A percentile compares a stretch with the other conserved stretches of the same genome.
Evolutionary conservation across 2,329 filamentous ascomycete species (phyloP).

Genomic region (Alternaria alternata): DNA sequence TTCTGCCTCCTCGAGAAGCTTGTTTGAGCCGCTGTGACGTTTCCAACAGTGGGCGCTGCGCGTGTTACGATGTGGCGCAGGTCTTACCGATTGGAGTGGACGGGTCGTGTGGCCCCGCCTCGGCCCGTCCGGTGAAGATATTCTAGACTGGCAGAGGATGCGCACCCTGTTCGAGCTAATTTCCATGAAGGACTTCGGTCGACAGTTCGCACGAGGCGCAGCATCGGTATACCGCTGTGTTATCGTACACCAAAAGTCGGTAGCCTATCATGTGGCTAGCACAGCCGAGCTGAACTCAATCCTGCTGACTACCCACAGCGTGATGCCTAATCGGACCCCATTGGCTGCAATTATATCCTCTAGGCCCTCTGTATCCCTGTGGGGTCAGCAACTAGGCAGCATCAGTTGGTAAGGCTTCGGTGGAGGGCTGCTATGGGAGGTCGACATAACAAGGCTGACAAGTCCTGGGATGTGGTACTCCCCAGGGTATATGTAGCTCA

Average conservation of each 20-base stretch:
- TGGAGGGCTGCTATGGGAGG: not conserved
- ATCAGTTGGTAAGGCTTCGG: conserved; percentile 1
- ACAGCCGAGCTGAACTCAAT: conserved; percentile 18
- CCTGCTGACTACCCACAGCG: not conserved
- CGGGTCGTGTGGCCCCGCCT: not conserved
- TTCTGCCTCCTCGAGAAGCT: not conserved
- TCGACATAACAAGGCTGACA: conserved; percentile 5
- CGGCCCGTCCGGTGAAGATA: not conserved
- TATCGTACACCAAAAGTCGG: not conserved
- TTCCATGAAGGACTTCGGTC: not conserved
- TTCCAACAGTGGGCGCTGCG: not conserved
- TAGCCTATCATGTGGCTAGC: conserved; percentile 2
- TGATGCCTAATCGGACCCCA: not conserved
- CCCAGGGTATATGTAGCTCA: conserved; percentile 1
- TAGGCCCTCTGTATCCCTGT: not conserved
- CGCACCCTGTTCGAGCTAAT: not conserved
- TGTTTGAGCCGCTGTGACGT: not conserved
- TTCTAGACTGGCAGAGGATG: not conserved
- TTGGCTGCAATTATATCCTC: not conserved
- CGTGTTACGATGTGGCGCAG: not conserved
- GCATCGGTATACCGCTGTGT: not conserved
- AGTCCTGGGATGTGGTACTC: not conserved
- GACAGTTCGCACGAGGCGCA: not conserved
- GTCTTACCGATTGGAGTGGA: not conserved
- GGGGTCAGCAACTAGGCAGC: conserved; percentile 12